Base-by-base conservation (phyloP, 495 filamentous ascomycete species). In the Lasiosphaeris hirsuta region DNA sequence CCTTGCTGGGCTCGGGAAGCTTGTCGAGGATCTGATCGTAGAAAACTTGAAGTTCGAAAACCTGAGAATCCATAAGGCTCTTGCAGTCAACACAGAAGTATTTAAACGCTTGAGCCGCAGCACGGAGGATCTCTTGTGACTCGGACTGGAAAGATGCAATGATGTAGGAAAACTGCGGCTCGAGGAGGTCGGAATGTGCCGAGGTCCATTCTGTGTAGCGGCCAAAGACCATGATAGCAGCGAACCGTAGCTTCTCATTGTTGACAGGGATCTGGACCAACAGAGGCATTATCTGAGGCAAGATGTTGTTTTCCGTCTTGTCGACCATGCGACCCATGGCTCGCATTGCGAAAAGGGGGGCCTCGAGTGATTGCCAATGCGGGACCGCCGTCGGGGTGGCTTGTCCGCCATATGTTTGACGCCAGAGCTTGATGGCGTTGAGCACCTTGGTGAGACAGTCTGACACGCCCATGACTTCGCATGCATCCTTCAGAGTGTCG, bases 271-370 rank as follows among this genome's bases (percentile, higher is more conserved):
- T 95, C 70, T 95, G 89, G 3, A 96, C 88, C 57, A 99, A 84
- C 49, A 97, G 75, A 7, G 90, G 90, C 70, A 99, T 95, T 10
- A 97, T 86, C 63, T 93, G 88, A 1, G 89, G 88, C 10, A 99
- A 77, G 53, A 99, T 84, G 19, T 85, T 84, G 59, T 80, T 88
- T 68, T 99, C 94, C 50, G 95, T 87, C 37, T 85, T 82, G 11
- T 92, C 87, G 13, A 99, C 92, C 92, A 97, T 97, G 42, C 92
- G 87, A 8, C 94, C 94, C 91, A 99, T 96, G 0, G 94, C 94
- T 51, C 94, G 84, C 79, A 99, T 84, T 57, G 89, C 90, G 69
- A 99, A 99, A 10, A 99, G 79, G 3, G 94, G 92, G 5, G 95
- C 92, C 71, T 99, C 94, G 9, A 99, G 79, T 64, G 92, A 84